Percentiles rank a stretch among this genome's conserved stretches.
Conservation (phyloP, 2,329 filamentous ascomycete species). For the Capronia coronata region DNA sequence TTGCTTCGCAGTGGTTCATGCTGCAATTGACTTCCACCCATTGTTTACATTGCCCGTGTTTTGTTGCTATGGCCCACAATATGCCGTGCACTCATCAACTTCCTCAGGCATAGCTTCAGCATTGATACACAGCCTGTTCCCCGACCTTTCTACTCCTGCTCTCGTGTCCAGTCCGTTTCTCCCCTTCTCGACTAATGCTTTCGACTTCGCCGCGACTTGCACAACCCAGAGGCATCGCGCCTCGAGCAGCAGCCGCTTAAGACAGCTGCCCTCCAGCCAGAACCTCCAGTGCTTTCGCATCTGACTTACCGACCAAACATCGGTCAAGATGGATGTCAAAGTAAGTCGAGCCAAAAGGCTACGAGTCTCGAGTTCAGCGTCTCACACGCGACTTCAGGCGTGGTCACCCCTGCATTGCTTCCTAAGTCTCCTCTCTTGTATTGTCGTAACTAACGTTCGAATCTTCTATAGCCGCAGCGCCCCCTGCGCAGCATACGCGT, state of each 20-base stretch:
- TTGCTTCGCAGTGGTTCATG: constrained; percentile 2
- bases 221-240: constrained; percentile 12
- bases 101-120: constrained; percentile 23
- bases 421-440: not conserved
- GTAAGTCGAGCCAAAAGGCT: constrained; percentile 32
- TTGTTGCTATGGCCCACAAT: constrained; percentile 19
- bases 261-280: not conserved
- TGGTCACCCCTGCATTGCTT: not conserved
- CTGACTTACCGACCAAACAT: constrained; percentile 5
- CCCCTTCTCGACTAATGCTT: constrained; percentile 13
- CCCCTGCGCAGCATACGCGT: constrained; percentile 53
- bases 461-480: constrained; percentile 58
- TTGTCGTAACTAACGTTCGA: constrained; percentile 18
- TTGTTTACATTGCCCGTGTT: constrained; percentile 11
- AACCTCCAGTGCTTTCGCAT: not conserved
- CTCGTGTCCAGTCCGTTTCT: constrained; percentile 8
- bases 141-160: constrained; percentile 19
- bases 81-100: constrained; percentile 16
- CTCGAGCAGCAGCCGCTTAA: constrained; percentile 8
- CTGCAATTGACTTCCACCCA: constrained; percentile 2
- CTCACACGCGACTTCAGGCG: not conserved
- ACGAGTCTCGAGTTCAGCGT: not conserved
- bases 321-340: constrained; percentile 44
- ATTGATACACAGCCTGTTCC: constrained; percentile 18
- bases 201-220: constrained; percentile 8